Evolutionary conservation across 106 monocot species (phyloP).

Genomic region (Vanilla planifolia): DNA sequence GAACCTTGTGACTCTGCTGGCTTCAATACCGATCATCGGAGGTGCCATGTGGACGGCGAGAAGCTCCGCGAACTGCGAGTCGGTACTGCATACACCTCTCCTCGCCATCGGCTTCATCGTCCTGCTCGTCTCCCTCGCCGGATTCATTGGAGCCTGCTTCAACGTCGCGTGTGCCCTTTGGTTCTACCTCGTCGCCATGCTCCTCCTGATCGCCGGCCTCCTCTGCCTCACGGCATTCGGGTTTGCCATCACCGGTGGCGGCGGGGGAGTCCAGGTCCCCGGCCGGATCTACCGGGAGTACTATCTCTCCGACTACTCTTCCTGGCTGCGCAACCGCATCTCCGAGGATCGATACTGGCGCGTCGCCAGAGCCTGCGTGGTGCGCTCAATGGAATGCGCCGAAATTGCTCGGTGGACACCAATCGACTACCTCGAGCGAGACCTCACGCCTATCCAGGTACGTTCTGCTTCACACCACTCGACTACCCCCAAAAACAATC

Average conservation of each 20-base stretch:
- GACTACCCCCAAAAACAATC: no score
- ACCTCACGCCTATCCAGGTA: constrained; percentile 81
- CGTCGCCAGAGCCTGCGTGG: constrained; percentile 43
- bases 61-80: constrained; percentile 55
- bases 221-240: constrained; percentile 66
- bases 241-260: constrained; percentile 61
- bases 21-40: constrained; percentile 83
- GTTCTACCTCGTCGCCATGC: no score
- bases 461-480: no score
- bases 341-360: constrained; percentile 37
- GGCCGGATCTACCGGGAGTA: constrained; percentile 73
- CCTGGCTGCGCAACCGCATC: constrained; percentile 52
- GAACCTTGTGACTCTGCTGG: constrained; percentile 63
- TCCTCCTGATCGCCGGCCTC: no score
- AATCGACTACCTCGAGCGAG: constrained; percentile 59
- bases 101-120: no score
- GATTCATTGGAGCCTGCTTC: no score
- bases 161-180: no score
- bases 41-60: constrained; percentile 54
- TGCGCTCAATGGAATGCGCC: constrained; percentile 49
- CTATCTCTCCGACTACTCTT: constrained; percentile 48
- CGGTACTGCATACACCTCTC: constrained; percentile 69
- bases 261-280: constrained; percentile 52
- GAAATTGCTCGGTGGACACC: constrained; percentile 68
- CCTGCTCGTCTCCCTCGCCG: no score